Base-by-base conservation (phyloP, 768 basidiomycete genomes). In the Psilocybe azurescens region DNA sequence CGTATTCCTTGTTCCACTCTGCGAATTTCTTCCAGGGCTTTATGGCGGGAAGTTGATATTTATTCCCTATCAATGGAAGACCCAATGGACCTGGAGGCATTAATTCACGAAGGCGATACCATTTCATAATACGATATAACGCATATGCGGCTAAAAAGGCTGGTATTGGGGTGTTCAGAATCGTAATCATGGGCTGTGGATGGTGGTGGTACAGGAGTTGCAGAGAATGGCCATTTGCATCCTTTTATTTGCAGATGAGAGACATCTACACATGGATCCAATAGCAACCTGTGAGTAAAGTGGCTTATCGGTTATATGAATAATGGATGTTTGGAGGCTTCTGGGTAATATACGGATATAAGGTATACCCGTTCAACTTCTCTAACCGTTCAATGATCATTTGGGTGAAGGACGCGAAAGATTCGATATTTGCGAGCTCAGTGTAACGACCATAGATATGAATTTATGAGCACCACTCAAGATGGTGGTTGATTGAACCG, bases 21-120 rank as follows among this genome's bases (percentile, higher is more conserved):
- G 77, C 74, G 61, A 83, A 84, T 67, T 77, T 80, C 30, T 72
- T 67, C 84, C 84, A 85, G 0, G 83, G 81, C 64, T 83, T 80
- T 28, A 75, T 61, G 3, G 67, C 59, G 5, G 83, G 83, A 18
- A 83, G 69, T 58, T 84, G 79, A 58, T 81, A 74, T 39, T 72
- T 69, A 65, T 83, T 85, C 0, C 84, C 83, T 28, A 83, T 73
- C 52, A 73, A 75, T 2, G 81, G 82, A 16, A 82, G 65, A 32
- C 79, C 79, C 2, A 74, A 66, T 46, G 82, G 82, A 3, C 82
- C 82, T 0, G 82, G 82, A 28, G 82, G 82, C 79, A 81, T 79
- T 14, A 66, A 50, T 56, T 65, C 69, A 6, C 77, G 70, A n/a
- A 72, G 65, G 33, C 65, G 67, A 49, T 69, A 56, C 76, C 77